phyloP scores from a whole-genome alignment of 1,139 yeast species.

The Saccharomyces pastorianus region DNA sequence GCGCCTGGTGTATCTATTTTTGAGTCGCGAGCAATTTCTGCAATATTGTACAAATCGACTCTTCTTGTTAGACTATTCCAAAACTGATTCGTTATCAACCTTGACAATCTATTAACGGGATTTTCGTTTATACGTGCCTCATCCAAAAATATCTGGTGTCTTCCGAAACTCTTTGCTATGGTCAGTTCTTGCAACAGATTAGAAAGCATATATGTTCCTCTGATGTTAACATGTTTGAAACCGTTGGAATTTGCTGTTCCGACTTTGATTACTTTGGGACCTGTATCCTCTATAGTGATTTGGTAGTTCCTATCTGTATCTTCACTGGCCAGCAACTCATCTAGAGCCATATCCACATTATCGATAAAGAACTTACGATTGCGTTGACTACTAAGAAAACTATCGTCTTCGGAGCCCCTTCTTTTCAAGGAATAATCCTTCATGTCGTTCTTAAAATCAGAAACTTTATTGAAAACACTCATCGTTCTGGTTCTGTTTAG shows the following conservation, averaged over 20 bases:
- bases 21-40: conserved; percentile 66
- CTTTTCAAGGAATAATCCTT: conserved; percentile 34
- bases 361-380: conserved; percentile 57
- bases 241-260: conserved; percentile 87
- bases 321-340: conserved; percentile 62
- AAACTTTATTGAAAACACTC: conserved; percentile 32
- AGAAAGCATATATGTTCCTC: conserved; percentile 89
- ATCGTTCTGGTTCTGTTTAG: conserved; percentile 33
- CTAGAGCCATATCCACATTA: conserved; percentile 67
- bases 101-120: conserved; percentile 69
- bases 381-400: conserved; percentile 30
- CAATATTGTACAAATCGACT: conserved; percentile 55
- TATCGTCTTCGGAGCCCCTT: conserved; percentile 64
- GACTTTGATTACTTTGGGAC: conserved; percentile 82
- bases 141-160: conserved; percentile 68
- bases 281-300: conserved; percentile 85
- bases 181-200: conserved; percentile 85
- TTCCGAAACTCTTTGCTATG: conserved; percentile 73
- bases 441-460: conserved; percentile 18
- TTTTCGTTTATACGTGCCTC: conserved; percentile 81
- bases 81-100: conserved; percentile 69
- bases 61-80: conserved; percentile 76
- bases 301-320: conserved; percentile 84
- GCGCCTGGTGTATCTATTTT: conserved; percentile 57
- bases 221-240: conserved; percentile 56